Conservation (phyloP, 257 asterid genomes). For the Jaltomata sinuosa region DNA sequence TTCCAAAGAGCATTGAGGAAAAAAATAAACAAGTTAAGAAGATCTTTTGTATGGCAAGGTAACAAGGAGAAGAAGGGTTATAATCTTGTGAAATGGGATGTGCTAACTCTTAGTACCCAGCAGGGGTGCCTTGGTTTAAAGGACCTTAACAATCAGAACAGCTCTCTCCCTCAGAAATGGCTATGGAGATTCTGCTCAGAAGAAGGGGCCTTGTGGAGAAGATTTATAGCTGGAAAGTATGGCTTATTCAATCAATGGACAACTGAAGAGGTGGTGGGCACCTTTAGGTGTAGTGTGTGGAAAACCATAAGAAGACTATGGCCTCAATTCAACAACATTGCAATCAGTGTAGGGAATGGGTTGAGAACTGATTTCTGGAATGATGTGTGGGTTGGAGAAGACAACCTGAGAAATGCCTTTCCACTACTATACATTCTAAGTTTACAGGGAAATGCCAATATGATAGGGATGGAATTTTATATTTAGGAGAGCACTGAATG, state of each 20-base stretch:
- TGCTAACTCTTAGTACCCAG: too few relatives aligned
- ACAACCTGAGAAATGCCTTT: not conserved
- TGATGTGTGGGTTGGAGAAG: not conserved
- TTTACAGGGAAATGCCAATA: not conserved
- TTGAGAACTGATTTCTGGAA: not conserved
- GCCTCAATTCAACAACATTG: not conserved
- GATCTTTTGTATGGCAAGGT: too few relatives aligned
- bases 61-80: too few relatives aligned
- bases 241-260: not conserved
- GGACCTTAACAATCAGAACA: too few relatives aligned
- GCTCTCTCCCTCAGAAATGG: not conserved
- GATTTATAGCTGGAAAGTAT: not conserved
- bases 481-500: not conserved
- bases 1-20: too few relatives aligned
- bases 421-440: not conserved
- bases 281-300: not conserved
- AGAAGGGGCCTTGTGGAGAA: not conserved
- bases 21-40: too few relatives aligned
- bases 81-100: too few relatives aligned
- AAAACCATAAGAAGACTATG: not conserved
- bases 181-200: not conserved
- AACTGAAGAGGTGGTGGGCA: not conserved
- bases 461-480: not conserved
- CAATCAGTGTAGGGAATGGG: not conserved
- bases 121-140: too few relatives aligned